Evolutionary conservation across 345 rosid species (phyloP).

Genomic region (Citrus mangshanensis): DNA sequence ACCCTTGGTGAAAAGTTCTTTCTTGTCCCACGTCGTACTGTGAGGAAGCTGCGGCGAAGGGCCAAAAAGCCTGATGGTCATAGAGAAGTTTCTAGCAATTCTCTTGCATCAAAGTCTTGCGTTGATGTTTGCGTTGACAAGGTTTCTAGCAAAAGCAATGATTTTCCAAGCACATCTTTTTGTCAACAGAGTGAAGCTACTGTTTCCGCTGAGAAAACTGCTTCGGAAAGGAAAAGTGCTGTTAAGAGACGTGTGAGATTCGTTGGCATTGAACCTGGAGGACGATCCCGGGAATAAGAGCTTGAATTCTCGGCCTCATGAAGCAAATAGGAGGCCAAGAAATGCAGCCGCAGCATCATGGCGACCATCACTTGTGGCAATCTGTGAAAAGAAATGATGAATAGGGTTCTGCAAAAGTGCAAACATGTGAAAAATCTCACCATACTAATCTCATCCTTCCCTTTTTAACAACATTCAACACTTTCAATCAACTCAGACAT

Average conservation of each 20-base stretch:
- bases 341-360: constrained; percentile 6
- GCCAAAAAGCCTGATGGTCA: constrained; percentile 7
- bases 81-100: not conserved
- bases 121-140: not conserved
- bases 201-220: constrained; percentile 6
- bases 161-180: not conserved
- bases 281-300: not conserved
- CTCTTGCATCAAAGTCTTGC: constrained; percentile 3
- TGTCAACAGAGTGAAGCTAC: not conserved
- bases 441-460: not conserved
- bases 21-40: constrained; percentile 33
- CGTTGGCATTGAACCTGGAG: constrained; percentile 21
- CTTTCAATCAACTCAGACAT: not conserved
- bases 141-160: not conserved
- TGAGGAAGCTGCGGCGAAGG: constrained; percentile 36
- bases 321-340: not conserved
- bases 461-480: not conserved
- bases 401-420: not conserved
- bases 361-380: constrained; percentile 26
- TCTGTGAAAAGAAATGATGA: constrained; percentile 17
- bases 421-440: not conserved
- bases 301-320: not conserved
- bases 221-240: constrained; percentile 3
- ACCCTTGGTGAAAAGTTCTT: constrained; percentile 36
- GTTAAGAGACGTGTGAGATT: constrained; percentile 29